These are phyloP conservation scores for Lonicera japonica DNA, from an alignment of 129 eudicot species.

Conservation along the genomic window DNA sequence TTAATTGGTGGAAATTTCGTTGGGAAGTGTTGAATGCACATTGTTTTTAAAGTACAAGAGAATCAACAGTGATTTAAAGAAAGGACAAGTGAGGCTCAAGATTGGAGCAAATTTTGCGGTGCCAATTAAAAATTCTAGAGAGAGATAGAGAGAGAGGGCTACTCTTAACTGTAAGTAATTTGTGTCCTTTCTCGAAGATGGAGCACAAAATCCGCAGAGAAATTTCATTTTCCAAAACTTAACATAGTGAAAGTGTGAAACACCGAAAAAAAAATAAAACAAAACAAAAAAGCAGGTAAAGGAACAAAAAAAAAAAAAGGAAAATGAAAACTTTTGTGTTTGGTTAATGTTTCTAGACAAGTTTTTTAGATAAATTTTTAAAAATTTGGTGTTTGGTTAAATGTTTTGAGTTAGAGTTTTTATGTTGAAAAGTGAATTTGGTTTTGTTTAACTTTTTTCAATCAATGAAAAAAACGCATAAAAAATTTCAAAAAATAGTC, in stretches of 20 bases:
- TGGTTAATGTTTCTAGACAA: too few relatives aligned
- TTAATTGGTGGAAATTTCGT: neutral
- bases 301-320: too few relatives aligned
- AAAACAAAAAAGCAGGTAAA: too few relatives aligned
- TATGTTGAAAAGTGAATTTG: too few relatives aligned
- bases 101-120: slow-evolving; percentile 29
- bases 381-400: too few relatives aligned
- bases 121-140: neutral
- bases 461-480: too few relatives aligned
- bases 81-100: slow-evolving; percentile 26
- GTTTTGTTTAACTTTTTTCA: too few relatives aligned
- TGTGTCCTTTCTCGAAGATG: neutral
- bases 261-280: neutral
- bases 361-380: too few relatives aligned
- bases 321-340: too few relatives aligned
- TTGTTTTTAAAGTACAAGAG: slow-evolving; percentile 11
- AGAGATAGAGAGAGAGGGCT: neutral
- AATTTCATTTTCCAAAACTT: slow-evolving; percentile 15
- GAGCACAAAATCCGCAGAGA: neutral
- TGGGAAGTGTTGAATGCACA: slow-evolving; percentile 3
- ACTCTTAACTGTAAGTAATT: slow-evolving; percentile 17
- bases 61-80: slow-evolving; percentile 19
- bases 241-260: neutral
- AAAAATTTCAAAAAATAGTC: too few relatives aligned
- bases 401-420: too few relatives aligned